Evolutionary conservation across 495 filamentous ascomycete species (phyloP).

Genomic region (Xylaria nigripes): DNA sequence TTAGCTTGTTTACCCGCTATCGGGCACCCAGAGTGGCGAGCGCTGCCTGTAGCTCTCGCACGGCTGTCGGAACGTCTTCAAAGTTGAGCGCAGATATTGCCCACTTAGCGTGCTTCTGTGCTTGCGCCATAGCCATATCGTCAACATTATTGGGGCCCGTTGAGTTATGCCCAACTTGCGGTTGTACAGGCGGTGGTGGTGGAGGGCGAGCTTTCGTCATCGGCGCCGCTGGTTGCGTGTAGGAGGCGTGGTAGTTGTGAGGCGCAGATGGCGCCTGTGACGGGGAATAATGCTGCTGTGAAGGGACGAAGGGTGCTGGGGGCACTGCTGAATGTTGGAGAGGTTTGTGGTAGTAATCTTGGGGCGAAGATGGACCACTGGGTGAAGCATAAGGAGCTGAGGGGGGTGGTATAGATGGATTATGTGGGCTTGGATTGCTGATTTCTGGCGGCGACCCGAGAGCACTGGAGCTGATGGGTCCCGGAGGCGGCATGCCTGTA

Average conservation of each 20-base stretch:
- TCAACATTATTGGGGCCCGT: conserved; percentile 38
- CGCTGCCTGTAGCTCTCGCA: conserved; percentile 73
- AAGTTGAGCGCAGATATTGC: conserved; percentile 95
- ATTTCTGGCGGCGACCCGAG: conserved; percentile 16
- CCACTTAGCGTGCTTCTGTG: conserved; percentile 96
- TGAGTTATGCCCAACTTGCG: conserved; percentile 8
- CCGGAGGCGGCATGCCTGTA: conserved; percentile 21
- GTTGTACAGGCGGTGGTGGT: conserved; percentile 12
- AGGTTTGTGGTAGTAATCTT: conserved; percentile 19
- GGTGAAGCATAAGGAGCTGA: conserved; percentile 9
- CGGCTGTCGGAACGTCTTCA: conserved; percentile 86
- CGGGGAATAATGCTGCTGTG: conserved; percentile 12
- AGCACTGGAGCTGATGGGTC: neutral
- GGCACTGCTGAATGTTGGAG: conserved; percentile 8
- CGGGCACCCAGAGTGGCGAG: conserved; percentile 56
- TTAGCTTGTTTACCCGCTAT: conserved; percentile 11
- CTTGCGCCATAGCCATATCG: conserved; percentile 64
- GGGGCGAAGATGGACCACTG: conserved; percentile 10
- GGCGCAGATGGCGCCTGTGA: conserved; percentile 11
- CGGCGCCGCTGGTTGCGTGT: conserved; percentile 12
- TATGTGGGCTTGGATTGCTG: conserved; percentile 19
- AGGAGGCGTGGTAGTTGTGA: conserved; percentile 12
- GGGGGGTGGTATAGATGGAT: conserved; percentile 16
- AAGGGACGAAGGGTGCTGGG: conserved; percentile 11
- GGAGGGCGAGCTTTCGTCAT: conserved; percentile 4